Evolutionary conservation across 2,329 filamentous ascomycete genomes (phyloP).

Genomic region (Fusarium sp.): DNA sequence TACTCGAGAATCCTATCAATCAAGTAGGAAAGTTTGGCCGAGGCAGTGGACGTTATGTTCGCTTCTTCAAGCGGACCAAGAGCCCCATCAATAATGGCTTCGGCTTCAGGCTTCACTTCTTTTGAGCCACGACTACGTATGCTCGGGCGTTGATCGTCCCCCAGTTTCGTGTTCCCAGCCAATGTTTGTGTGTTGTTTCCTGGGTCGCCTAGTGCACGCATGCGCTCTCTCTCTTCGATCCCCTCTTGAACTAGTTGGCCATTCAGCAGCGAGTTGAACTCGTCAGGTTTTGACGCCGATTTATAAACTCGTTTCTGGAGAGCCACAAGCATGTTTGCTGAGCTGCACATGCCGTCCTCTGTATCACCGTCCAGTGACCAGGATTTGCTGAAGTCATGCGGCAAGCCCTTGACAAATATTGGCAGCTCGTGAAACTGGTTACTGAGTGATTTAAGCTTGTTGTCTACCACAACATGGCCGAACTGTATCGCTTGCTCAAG

Average conservation of each 20-base stretch:
- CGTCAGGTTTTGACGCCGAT: slow-evolving; percentile 56
- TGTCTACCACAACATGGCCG: slow-evolving; percentile 69
- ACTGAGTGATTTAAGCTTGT: slow-evolving; percentile 73
- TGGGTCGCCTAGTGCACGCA: slow-evolving; percentile 32
- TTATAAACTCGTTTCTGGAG: slow-evolving; percentile 65
- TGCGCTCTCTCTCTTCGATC: slow-evolving; percentile 51
- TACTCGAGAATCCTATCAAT: slow-evolving; percentile 77
- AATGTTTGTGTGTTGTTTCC: slow-evolving; percentile 44
- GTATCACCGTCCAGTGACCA: slow-evolving; percentile 74
- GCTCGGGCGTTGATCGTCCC: slow-evolving; percentile 52
- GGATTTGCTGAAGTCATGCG: slow-evolving; percentile 65
- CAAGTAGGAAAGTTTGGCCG: slow-evolving; percentile 88
- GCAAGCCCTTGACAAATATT: slow-evolving; percentile 76
- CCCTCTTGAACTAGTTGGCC: slow-evolving; percentile 59
- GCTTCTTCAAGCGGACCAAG: slow-evolving; percentile 66
- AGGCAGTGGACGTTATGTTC: slow-evolving; percentile 80
- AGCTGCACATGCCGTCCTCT: slow-evolving; percentile 63
- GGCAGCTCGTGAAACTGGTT: slow-evolving; percentile 82
- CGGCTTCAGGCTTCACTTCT: slow-evolving; percentile 35
- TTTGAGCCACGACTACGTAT: slow-evolving; percentile 49
- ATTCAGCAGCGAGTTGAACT: slow-evolving; percentile 61
- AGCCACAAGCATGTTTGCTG: slow-evolving; percentile 61
- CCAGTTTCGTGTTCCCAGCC: slow-evolving; percentile 59
- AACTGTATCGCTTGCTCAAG: slow-evolving; percentile 74
- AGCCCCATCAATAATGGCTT: slow-evolving; percentile 40